A percentile compares a stretch with the other conserved stretches of the same genome.
Conservation (phyloP, 2,329 filamentous ascomycete genomes). For the Ustulina deusta region DNA sequence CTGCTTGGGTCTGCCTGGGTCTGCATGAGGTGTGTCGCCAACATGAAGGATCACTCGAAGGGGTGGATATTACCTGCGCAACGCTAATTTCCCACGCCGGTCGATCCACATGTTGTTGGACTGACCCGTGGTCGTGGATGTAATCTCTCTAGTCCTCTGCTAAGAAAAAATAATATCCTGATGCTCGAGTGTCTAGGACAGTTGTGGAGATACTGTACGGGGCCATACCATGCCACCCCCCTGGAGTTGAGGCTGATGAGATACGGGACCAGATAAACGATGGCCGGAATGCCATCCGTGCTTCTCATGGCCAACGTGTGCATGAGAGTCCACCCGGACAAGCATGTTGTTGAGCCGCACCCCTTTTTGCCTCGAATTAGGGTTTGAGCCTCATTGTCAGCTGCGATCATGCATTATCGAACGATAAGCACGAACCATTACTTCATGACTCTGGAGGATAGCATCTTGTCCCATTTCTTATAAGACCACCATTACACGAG, state of each 20-base stretch:
- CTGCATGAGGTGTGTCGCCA: conserved; percentile 33
- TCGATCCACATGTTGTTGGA: conserved; percentile 45
- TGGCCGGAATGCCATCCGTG: conserved; percentile 34
- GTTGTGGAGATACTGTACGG: conserved; percentile 48
- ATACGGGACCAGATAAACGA: conserved; percentile 28
- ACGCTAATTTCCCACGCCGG: conserved; percentile 42
- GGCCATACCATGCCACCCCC: conserved; percentile 31
- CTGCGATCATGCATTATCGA: conserved; percentile 24
- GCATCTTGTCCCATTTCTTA: conserved; percentile 4
- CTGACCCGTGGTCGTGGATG: conserved; percentile 53
- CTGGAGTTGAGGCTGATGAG: conserved; percentile 42
- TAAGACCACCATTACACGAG: conserved; percentile 15
- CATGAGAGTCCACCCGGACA: conserved; percentile 28
- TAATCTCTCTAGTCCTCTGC: conserved; percentile 46
- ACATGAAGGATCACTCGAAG: conserved; percentile 30
- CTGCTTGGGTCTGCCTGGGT: too few species aligned
- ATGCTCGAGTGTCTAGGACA: conserved; percentile 37
- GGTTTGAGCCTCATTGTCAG: conserved; percentile 33
- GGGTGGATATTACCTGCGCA: conserved; percentile 32
- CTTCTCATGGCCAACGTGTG: conserved; percentile 28
- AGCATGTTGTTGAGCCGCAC: conserved; percentile 39
- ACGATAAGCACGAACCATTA: conserved; percentile 19
- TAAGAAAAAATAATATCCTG: conserved; percentile 35
- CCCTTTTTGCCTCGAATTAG: conserved; percentile 22
- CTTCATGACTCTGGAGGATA: conserved; percentile 5